Percentiles rank a stretch among this genome's conserved stretches.
Evolutionary conservation across 2,329 filamentous ascomycete species (phyloP).

Genomic region (Aspergillus bombycis): DNA sequence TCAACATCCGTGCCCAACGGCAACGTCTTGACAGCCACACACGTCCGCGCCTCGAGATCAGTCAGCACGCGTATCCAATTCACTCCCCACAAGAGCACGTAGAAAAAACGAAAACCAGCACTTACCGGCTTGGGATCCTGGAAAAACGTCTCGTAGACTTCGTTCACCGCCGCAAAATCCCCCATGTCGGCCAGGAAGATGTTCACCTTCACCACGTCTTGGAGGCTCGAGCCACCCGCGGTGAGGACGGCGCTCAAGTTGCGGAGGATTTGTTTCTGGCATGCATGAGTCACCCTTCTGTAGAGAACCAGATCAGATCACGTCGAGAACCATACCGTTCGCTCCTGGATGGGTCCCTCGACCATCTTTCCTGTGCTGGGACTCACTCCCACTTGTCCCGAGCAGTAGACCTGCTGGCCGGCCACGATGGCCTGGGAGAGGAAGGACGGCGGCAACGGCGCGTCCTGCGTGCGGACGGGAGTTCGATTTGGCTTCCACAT

Average conservation of each 20-base stretch:
- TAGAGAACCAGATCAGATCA: neutral
- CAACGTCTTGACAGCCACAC: conserved; percentile 56
- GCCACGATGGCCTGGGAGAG: conserved; percentile 62
- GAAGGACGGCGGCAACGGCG: conserved; percentile 53
- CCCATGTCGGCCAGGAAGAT: conserved; percentile 67
- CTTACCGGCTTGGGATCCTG: conserved; percentile 31
- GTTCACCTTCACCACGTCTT: conserved; percentile 67
- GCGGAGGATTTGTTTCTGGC: conserved; percentile 50
- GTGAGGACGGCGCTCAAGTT: conserved; percentile 64
- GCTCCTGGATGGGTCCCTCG: conserved; percentile 58
- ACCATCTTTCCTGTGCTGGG: conserved; percentile 56
- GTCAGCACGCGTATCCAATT: neutral
- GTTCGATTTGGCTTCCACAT: conserved; percentile 20
- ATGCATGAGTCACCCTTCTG: conserved; percentile 6
- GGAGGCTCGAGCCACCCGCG: conserved; percentile 59
- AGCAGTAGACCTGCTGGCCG: conserved; percentile 69
- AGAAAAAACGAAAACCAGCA: conserved; percentile 5
- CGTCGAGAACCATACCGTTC: conserved; percentile 47
- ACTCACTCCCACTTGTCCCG: conserved; percentile 63
- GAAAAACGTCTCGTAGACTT: conserved; percentile 61
- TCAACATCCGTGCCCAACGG: conserved; percentile 57
- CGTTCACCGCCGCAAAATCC: conserved; percentile 75
- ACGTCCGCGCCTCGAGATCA: conserved; percentile 36
- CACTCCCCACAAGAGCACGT: neutral
- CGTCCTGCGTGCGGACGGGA: conserved; percentile 46